These are phyloP conservation scores for Flaveria ramosissima DNA, from an alignment of 129 eudicot species.

Conservation along the genomic window DNA sequence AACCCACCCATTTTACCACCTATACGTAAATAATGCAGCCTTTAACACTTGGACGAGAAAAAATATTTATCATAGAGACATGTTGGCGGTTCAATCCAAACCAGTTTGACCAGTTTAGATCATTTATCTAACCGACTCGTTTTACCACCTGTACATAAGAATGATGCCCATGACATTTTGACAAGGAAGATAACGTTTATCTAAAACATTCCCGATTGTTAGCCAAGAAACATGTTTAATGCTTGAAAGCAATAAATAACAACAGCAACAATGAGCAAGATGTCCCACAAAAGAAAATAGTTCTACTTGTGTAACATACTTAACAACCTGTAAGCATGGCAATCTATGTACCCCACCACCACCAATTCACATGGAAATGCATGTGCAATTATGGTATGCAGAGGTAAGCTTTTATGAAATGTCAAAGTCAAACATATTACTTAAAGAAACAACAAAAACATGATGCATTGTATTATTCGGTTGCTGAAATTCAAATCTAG, in stretches of 20 bases:
- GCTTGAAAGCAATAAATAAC: not conserved
- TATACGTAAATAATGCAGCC: not conserved
- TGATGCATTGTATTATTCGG: not conserved
- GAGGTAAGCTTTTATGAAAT: conserved; percentile 11
- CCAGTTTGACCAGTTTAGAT: conserved; percentile 4
- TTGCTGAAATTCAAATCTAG: conserved; percentile 15
- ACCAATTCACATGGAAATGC: conserved; percentile 30
- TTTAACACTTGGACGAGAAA: not conserved
- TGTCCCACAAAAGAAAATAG: conserved; percentile 20
- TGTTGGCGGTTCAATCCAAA: not conserved
- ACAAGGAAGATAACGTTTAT: conserved; percentile 4
- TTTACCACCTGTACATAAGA: not conserved
- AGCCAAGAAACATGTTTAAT: conserved; percentile 24
- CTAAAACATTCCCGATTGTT: not conserved
- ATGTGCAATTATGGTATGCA: conserved; percentile 37
- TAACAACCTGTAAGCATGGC: conserved; percentile 38
- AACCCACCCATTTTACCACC: not conserved
- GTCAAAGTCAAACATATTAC: conserved; percentile 17
- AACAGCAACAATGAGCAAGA: conserved; percentile 26
- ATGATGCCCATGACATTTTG: not conserved
- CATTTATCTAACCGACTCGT: not conserved
- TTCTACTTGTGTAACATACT: conserved; percentile 21
- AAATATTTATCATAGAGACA: not conserved
- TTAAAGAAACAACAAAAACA: not conserved
- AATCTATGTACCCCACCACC: conserved; percentile 21